phyloP scores from a whole-genome alignment of 164 flowering plant species.

The Berberis vulgaris region DNA sequence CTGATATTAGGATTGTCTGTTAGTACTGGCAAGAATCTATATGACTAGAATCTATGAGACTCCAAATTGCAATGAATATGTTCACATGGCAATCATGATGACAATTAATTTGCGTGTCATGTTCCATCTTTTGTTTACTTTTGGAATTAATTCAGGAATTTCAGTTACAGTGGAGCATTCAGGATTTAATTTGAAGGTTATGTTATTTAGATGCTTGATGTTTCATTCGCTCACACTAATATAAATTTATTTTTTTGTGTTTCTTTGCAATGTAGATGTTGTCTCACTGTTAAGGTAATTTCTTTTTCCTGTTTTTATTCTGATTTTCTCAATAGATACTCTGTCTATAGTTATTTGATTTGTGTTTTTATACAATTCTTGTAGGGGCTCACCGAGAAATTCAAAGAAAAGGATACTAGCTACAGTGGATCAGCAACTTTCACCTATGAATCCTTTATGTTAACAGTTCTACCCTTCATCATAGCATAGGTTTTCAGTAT shows the following conservation, averaged over 20 bases:
- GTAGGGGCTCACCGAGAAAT: conserved; percentile 78
- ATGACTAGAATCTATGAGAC: too few relatives aligned
- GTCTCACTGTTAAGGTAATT: conserved; percentile 4
- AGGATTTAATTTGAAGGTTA: not conserved
- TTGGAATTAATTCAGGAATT: not conserved
- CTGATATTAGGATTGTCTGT: too few relatives aligned
- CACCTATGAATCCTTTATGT: conserved; percentile 62
- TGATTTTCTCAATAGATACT: not conserved
- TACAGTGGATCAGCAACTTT: conserved; percentile 58
- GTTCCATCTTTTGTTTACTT: not conserved
- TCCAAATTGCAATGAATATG: too few relatives aligned
- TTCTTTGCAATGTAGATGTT: conserved; percentile 13
- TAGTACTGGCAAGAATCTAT: too few relatives aligned
- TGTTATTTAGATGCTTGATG: not conserved
- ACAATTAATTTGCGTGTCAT: too few relatives aligned
- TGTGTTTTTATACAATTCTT: not conserved
- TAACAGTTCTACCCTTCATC: conserved; percentile 68
- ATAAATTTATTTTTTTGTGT: not conserved
- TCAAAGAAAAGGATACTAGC: conserved; percentile 58
- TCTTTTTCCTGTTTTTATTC: not conserved
- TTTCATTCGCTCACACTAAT: not conserved
- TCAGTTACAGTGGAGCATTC: not conserved
- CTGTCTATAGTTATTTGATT: not conserved
- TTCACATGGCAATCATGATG: too few relatives aligned
- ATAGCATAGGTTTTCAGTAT: conserved; percentile 25